phyloP scores from a whole-genome alignment of 2,329 filamentous ascomycete species.

The Epichloe scottii region DNA sequence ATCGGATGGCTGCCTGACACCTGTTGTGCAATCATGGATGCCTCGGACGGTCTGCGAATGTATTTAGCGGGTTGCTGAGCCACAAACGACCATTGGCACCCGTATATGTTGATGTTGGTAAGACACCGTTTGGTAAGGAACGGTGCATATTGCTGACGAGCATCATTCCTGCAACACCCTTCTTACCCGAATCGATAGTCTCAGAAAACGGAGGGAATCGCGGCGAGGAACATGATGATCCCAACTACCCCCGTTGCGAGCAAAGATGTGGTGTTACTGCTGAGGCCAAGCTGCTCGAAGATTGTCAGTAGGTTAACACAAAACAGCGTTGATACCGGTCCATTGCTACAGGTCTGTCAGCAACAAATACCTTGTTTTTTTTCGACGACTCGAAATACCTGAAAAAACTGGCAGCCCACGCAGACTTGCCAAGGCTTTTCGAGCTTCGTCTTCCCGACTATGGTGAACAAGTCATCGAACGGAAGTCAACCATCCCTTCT shows the following conservation, averaged over 20 bases:
- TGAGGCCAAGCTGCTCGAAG: conserved; percentile 53
- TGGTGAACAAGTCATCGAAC: conserved; percentile 68
- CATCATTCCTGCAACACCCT: too few relatives aligned
- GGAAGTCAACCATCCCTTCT: conserved; percentile 48
- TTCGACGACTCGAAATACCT: neutral
- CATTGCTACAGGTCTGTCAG: conserved; percentile 4
- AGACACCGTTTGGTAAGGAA: neutral
- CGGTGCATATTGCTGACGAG: neutral
- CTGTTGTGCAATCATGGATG: neutral
- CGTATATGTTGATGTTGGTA: too few relatives aligned
- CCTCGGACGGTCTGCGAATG: neutral
- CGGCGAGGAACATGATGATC: conserved; percentile 56
- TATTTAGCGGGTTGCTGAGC: neutral
- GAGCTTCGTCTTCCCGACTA: conserved; percentile 39
- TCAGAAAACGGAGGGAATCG: conserved; percentile 53
- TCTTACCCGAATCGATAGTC: too few relatives aligned
- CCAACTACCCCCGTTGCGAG: conserved; percentile 61
- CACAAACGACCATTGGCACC: too few relatives aligned
- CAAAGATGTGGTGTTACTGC: conserved; percentile 36
- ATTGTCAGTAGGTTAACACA: conserved; percentile 64
- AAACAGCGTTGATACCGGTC: conserved; percentile 42
- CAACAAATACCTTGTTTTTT: neutral
- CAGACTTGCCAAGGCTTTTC: conserved; percentile 49
- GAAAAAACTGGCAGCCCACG: conserved; percentile 37
- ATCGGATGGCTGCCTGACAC: neutral